A percentile compares a stretch with the other conserved stretches of the same genome.
Evolutionary conservation across 2,329 filamentous ascomycete species (phyloP).

Genomic region (Thermothelomyces thermophilus): DNA sequence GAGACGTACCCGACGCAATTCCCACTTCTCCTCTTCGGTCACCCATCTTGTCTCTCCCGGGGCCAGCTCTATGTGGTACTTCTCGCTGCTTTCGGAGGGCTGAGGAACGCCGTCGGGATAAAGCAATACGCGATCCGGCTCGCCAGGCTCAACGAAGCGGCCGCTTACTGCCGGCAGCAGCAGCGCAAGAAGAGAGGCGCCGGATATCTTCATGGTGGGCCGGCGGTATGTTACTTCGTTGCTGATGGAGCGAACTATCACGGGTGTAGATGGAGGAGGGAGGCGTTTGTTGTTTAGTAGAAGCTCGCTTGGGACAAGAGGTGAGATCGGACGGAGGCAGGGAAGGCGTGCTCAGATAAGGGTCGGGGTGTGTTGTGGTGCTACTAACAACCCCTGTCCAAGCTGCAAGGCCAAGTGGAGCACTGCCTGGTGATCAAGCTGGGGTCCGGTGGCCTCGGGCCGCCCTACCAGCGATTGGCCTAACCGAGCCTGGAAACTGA

Average conservation of each 20-base stretch:
- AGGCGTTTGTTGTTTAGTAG: neutral
- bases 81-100: conserved; percentile 35
- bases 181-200: conserved; percentile 47
- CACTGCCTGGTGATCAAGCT: neutral
- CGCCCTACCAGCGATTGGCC: too few species aligned
- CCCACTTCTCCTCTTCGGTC: conserved; percentile 93
- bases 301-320: too few species aligned
- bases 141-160: conserved; percentile 49
- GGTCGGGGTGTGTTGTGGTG: too few species aligned
- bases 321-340: too few species aligned
- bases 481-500: neutral
- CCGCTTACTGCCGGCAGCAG: conserved; percentile 49
- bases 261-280: neutral
- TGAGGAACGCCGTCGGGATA: conserved; percentile 34
- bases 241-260: neutral
- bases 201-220: conserved; percentile 45
- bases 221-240: neutral
- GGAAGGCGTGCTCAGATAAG: too few species aligned
- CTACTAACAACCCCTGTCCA: too few species aligned
- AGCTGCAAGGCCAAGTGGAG: neutral
- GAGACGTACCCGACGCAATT: conserved; percentile 65
- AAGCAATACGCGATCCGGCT: conserved; percentile 46
- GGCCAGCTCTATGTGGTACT: conserved; percentile 75
- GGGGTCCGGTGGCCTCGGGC: neutral
- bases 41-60: conserved; percentile 81